Evolutionary conservation across 495 filamentous ascomycete species (phyloP), one percentile per base, ranked within the genome.

Genomic region (Articulospora tetracladia): DNA sequence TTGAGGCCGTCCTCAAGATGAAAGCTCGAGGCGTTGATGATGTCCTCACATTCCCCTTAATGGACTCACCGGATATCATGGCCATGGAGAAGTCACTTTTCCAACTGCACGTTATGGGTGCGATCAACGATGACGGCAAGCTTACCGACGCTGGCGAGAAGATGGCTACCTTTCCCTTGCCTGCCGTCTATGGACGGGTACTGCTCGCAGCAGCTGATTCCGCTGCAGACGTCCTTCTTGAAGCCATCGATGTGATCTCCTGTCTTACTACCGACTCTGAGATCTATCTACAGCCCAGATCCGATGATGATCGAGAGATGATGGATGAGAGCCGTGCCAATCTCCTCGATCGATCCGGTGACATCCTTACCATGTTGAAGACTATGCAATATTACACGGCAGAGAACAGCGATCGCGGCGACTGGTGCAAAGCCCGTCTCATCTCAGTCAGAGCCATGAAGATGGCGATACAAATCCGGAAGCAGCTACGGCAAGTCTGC

Each of bases 181-280:
- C 90, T 1, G 92, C 92, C 0, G 81, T 87, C 0, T 86, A 96
- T 12, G 91, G 88, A 1, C 83, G 93, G 4, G 91, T 94, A 1
- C 72, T 97, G 0, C 72, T 98, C 11, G 92, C 92, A 25, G 92
- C 93, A 1, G 84, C 86, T 1, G 81, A 87, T 1, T 77, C 85
- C 0, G 81, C 87, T 7, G 74, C 76, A 7, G 81, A 89, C 39
- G 94, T 92, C 63, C 69, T 98, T 6, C 66, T 84, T 0, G 94
- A 97, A 65, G 85, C 85, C 13, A 95, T 99, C 57, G 95, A 99
- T 68, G 90, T 97, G 55, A 89, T 98, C 59, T 86, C 95, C 0
- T 90, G 86, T 63, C 80, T 98, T 13, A 94, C 90, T 2, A 88
- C 93, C 0, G 81, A 80, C 22, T 93, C 96, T 66, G 93, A 90